Conservation (phyloP, 1,284 basidiomycete species). For the Rhodotorula sp. region DNA sequence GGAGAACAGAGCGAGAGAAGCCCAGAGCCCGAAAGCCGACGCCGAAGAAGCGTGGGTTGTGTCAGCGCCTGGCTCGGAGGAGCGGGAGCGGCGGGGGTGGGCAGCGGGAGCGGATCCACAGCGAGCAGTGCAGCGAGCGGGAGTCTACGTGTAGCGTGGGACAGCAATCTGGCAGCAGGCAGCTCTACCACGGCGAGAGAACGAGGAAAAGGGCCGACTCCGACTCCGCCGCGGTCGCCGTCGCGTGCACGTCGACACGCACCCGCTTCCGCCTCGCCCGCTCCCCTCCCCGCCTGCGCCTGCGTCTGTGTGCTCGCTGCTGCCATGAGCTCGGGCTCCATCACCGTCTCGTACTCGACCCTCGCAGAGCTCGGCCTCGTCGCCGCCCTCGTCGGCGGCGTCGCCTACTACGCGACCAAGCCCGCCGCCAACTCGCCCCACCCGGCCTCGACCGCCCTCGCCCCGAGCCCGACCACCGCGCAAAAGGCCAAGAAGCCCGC, state of each 20-base stretch:
- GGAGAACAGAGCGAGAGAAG: background rate
- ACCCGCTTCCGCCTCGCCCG: background rate
- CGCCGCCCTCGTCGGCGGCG: conserved; percentile 22
- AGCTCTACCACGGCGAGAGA: no score
- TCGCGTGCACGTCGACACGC: background rate
- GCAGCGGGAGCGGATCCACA: no score
- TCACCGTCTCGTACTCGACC: conserved; percentile 28
- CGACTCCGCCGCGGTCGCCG: background rate
- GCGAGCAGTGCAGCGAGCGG: no score
- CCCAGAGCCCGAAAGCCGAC: no score
- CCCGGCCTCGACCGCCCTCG: background rate
- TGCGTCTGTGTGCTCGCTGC: background rate
- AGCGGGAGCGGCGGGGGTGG: no score
- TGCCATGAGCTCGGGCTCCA: conserved; percentile 18
- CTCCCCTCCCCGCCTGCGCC: background rate
- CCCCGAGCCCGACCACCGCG: background rate
- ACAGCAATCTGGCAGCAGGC: no score
- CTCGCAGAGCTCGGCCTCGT: conserved; percentile 26
- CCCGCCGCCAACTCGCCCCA: background rate
- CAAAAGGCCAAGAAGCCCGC: conserved; percentile 21
- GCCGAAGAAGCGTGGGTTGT: no score
- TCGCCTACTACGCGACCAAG: conserved; percentile 17
- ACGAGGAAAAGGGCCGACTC: no score
- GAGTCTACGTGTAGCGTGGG: no score
- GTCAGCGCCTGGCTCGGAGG: no score